Conservation (phyloP, 306 rosid genomes). For the Cicer chorassanicum region DNA sequence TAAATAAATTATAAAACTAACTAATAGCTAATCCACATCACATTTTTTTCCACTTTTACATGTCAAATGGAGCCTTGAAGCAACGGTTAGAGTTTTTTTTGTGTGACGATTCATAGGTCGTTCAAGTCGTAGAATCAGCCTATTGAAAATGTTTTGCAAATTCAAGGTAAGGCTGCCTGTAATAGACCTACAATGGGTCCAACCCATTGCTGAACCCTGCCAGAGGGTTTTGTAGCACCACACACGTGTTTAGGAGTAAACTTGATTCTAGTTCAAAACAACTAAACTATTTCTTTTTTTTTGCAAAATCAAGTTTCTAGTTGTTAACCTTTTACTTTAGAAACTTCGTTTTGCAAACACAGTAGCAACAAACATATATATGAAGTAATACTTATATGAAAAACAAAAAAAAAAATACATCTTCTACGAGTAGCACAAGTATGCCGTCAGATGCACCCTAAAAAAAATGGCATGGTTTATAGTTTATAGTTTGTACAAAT, state of each 20-base stretch:
- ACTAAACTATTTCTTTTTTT: background rate
- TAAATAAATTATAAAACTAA: background rate
- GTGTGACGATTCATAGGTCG: background rate
- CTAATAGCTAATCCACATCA: conserved; percentile 5
- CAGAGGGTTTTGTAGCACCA: background rate
- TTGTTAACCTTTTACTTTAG: background rate
- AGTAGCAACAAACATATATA: background rate
- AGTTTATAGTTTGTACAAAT: conserved; percentile 9
- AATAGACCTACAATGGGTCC: background rate
- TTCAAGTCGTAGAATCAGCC: conserved; percentile 12
- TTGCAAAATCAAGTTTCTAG: conserved; percentile 2
- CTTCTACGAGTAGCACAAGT: conserved; percentile 19
- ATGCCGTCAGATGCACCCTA: conserved; percentile 25
- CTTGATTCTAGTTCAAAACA: conserved; percentile 9
- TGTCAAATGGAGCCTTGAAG: conserved; percentile 2
- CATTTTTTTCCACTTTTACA: background rate
- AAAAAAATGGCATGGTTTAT: conserved; percentile 22
- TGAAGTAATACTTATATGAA: background rate
- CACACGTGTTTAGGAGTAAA: background rate
- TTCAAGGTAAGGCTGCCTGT: background rate
- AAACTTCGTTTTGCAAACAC: background rate
- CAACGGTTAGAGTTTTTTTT: background rate
- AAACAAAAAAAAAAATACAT: background rate
- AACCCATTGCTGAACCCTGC: background rate
- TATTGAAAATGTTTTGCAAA: conserved; percentile 10